These are phyloP conservation scores for Spencermartinsiella europaea DNA, from an alignment of 805 yeast genomes.

Conservation along the genomic window DNA sequence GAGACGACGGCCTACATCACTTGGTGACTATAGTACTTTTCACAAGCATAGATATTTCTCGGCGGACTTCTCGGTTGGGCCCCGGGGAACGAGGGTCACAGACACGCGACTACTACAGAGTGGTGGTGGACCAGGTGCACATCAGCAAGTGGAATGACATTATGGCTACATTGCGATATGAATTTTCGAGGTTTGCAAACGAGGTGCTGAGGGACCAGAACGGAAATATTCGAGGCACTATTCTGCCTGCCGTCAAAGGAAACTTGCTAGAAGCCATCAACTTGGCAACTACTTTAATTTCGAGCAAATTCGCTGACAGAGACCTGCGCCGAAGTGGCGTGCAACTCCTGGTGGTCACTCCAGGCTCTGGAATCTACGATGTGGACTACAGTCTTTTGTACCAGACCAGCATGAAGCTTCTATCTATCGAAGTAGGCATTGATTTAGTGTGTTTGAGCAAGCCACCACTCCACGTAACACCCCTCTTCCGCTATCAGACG, in stretches of 20 bases:
- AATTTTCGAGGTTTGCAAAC: slow-evolving; percentile 74
- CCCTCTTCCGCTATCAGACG: slow-evolving; percentile 61
- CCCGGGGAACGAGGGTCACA: slow-evolving; percentile 68
- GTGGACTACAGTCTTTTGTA: slow-evolving; percentile 75
- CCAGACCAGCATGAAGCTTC: slow-evolving; percentile 68
- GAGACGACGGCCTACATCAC: slow-evolving; percentile 82
- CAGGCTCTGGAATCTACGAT: slow-evolving; percentile 92
- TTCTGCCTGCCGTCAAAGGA: slow-evolving; percentile 85
- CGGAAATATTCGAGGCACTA: slow-evolving; percentile 51
- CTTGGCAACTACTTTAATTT: slow-evolving; percentile 69
- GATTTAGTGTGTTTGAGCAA: slow-evolving; percentile 85
- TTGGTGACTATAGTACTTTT: slow-evolving; percentile 83
- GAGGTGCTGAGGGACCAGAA: slow-evolving; percentile 51
- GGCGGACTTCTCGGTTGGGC: slow-evolving; percentile 33
- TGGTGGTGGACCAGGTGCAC: slow-evolving; percentile 91
- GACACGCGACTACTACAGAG: slow-evolving; percentile 77
- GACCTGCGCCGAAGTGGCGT: slow-evolving; percentile 86
- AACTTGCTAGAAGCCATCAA: slow-evolving; percentile 84
- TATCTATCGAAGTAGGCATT: slow-evolving; percentile 76
- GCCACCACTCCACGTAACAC: slow-evolving; percentile 90
- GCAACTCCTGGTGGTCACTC: slow-evolving; percentile 82
- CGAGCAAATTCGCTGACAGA: slow-evolving; percentile 74
- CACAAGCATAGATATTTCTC: slow-evolving; percentile 61
- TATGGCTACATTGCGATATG: slow-evolving; percentile 79
- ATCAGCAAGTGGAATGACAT: slow-evolving; percentile 86